Conservation (phyloP, 768 basidiomycete genomes). For the Lyophyllum atratum region DNA sequence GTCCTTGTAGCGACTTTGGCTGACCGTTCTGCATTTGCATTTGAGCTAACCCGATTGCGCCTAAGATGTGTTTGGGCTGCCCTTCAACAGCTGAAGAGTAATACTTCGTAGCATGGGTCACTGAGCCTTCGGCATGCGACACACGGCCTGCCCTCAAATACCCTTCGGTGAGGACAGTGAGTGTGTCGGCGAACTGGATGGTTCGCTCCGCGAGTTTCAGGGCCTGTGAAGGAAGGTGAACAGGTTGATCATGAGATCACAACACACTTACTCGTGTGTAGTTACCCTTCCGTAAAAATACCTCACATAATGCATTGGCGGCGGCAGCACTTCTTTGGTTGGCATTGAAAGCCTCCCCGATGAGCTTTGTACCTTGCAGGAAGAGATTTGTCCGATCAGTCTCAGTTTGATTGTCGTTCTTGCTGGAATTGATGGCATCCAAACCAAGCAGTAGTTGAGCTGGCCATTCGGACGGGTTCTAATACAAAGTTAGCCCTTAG, state of each 20-base stretch:
- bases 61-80: constrained; percentile 73
- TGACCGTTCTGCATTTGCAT: constrained; percentile 83
- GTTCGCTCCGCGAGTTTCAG: constrained; percentile 93
- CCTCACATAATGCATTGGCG: constrained; percentile 79
- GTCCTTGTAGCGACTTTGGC: constrained; percentile 4
- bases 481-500: background rate
- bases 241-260: background rate
- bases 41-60: constrained; percentile 84
- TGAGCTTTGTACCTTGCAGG: constrained; percentile 63
- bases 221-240: constrained; percentile 47
- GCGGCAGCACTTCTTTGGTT: constrained; percentile 80
- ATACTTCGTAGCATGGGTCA: constrained; percentile 67
- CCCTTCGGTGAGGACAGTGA: constrained; percentile 83
- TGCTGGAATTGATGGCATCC: constrained; percentile 84
- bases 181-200: constrained; percentile 90
- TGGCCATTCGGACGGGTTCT: constrained; percentile 82
- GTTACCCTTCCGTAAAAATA: constrained; percentile 75
- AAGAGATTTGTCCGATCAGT: constrained; percentile 64
- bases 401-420: constrained; percentile 63
- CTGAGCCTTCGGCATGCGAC: constrained; percentile 68
- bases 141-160: constrained; percentile 83
- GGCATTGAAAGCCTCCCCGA: constrained; percentile 79
- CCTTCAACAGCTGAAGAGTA: constrained; percentile 69
- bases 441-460: constrained; percentile 84
- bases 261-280: constrained; percentile 50